A percentile compares a stretch with the other conserved stretches of the same genome.
Evolutionary conservation across 768 basidiomycete species (phyloP).

Genomic region (Naematelia encephala): DNA sequence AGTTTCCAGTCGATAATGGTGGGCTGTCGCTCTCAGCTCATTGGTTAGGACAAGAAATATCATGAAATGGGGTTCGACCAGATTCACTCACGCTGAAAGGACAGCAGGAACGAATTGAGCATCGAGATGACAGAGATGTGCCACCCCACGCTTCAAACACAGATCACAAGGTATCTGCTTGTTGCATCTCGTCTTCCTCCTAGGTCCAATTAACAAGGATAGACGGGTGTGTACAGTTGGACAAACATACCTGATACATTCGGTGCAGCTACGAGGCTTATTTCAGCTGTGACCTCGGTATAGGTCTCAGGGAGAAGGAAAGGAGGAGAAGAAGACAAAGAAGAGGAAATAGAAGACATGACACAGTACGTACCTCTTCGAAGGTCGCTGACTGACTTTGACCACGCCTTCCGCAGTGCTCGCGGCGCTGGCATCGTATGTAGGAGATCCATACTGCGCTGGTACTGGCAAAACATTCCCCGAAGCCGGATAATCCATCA

Average conservation of each 20-base stretch:
- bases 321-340: no score
- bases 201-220: not conserved
- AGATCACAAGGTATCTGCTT: constrained; percentile 26
- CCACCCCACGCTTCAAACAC: constrained; percentile 16
- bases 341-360: not conserved
- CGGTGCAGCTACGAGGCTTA: constrained; percentile 16
- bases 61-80: no score
- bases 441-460: not conserved
- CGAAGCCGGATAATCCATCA: no score
- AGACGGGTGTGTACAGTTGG: not conserved
- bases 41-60: no score
- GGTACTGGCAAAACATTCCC: no score
- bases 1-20: not conserved
- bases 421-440: not conserved
- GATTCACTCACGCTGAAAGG: not conserved
- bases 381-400: constrained; percentile 16
- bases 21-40: not conserved
- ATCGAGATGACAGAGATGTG: constrained; percentile 13
- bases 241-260: constrained; percentile 15
- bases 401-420: not conserved
- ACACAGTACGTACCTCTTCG: constrained; percentile 7
- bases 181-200: constrained; percentile 22
- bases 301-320: no score
- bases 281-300: not conserved
- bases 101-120: constrained; percentile 8